These are phyloP conservation scores for Tylopilus balloui DNA, from an alignment of 768 basidiomycete species.

Conservation along the genomic window DNA sequence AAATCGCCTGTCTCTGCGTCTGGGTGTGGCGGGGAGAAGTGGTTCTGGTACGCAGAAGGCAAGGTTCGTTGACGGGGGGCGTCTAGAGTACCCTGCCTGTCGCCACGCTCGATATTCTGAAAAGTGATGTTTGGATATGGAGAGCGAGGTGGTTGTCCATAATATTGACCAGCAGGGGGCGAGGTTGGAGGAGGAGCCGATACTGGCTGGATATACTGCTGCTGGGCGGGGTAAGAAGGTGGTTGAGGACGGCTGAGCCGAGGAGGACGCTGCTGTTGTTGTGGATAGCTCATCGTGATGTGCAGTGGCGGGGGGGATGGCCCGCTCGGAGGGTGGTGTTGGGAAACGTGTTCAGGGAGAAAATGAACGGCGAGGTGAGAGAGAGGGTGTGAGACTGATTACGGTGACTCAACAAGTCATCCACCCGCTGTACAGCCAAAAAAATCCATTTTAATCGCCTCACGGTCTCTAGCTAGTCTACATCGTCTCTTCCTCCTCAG, in stretches of 20 bases:
- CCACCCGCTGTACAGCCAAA: constrained; percentile 4
- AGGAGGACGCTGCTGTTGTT: constrained; percentile 35
- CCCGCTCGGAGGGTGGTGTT: constrained; percentile 1
- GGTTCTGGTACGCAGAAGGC: constrained; percentile 43
- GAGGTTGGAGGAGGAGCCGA: constrained; percentile 19
- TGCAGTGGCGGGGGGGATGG: neutral
- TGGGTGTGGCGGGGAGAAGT: constrained; percentile 38
- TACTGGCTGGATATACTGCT: constrained; percentile 18
- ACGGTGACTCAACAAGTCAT: constrained; percentile 7
- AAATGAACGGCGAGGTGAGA: constrained; percentile 21
- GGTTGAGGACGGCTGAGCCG: constrained; percentile 31
- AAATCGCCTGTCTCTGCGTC: constrained; percentile 32
- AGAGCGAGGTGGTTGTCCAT: constrained; percentile 23
- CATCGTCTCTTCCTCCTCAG: neutral
- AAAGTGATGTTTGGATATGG: constrained; percentile 56
- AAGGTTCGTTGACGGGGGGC: constrained; percentile 46
- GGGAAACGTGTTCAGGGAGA: neutral
- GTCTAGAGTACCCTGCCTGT: constrained; percentile 57
- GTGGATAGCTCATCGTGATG: constrained; percentile 37
- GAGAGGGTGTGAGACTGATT: constrained; percentile 11
- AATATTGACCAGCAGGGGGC: constrained; percentile 9
- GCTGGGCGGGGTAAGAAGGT: constrained; percentile 36
- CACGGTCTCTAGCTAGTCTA: constrained; percentile 9
- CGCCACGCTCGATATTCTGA: constrained; percentile 63
- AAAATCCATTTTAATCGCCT: neutral